A percentile compares a stretch with the other conserved stretches of the same genome.
Conservation (phyloP, 2,329 filamentous ascomycete genomes). For the Pseudopithomyces chartarum region DNA sequence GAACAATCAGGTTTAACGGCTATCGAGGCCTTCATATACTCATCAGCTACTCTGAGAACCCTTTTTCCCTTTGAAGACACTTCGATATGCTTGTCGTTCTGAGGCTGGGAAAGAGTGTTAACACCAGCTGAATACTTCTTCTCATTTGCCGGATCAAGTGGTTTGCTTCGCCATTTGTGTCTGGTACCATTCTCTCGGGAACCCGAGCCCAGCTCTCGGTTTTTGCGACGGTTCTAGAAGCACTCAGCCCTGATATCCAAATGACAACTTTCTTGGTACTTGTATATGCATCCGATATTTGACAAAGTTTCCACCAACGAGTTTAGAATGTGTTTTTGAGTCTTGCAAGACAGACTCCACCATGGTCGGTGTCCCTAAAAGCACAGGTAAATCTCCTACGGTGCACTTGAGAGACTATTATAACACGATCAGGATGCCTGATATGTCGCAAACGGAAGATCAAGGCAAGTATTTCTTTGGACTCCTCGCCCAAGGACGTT, state of each 20-base stretch:
- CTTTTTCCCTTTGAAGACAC: neutral
- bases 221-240: neutral
- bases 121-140: neutral
- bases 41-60: neutral
- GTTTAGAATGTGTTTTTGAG: neutral
- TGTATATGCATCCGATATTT: neutral
- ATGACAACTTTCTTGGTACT: neutral
- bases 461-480: conserved; percentile 21
- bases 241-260: neutral
- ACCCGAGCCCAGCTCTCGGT: neutral
- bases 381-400: conserved; percentile 20
- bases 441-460: conserved; percentile 42
- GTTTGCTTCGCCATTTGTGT: neutral
- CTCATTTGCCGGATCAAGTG: neutral
- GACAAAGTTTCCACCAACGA: neutral
- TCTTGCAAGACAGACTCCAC: neutral
- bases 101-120: neutral
- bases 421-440: conserved; percentile 20
- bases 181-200: neutral
- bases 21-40: neutral
- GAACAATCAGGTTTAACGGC: too few relatives aligned
- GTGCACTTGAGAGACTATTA: neutral
- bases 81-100: neutral
- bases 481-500: neutral
- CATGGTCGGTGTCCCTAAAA: conserved; percentile 44